Evolutionary conservation across 495 filamentous ascomycete species (phyloP), one percentile per base, ranked within the genome.

Genomic region (Hyaloscypha hepaticicola): DNA sequence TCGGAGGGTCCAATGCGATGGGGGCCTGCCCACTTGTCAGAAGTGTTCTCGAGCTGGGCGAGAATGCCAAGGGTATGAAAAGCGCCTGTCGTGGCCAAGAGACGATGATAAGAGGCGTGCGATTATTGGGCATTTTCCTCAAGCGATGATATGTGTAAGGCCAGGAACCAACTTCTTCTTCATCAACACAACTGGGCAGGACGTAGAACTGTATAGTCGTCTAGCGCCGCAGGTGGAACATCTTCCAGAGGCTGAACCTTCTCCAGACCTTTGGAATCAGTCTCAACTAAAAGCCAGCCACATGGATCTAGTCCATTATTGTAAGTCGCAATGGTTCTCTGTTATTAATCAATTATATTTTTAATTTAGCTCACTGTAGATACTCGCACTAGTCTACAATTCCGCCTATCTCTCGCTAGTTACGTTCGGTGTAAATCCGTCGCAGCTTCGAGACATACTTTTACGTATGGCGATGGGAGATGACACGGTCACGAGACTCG

Each of bases 71-170:
- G 71, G 69, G 4, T 72, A 71, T 55, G 67, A 51, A 16, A 50
- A 73, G 49, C 73, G 70, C 21, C 63, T 75, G 53, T 75, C 73
- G 14, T 75, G 73, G 73, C 73, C 73, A 4, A 65, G 63, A 60
- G 67, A 60, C 21, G 65, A 68, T 49, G 69, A 75, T 51, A 49
- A 28, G 6, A 74, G 64, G 61, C 73, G 73, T 31, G 69, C 67
- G 19, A 60, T 72, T 24, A 63, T 67, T 34, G 57, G 64, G 28
- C 64, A 70, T 55, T 48, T 57, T 55, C 58, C 63, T 12, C 12
- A 27, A 38, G 52, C 38, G 31, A 57, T 45, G n/a, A 49, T 28
- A 22, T 41, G 31, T 38, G 25, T 22, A 49, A 38, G 49, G 11
- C 49, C 49, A n/a, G 33, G 33, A 38, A 50, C 41, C 53, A 57